A percentile compares a stretch with the other conserved stretches of the same genome.
Evolutionary conservation across 805 yeast genomes (phyloP).

Genomic region (Yarrowia hollandica): DNA sequence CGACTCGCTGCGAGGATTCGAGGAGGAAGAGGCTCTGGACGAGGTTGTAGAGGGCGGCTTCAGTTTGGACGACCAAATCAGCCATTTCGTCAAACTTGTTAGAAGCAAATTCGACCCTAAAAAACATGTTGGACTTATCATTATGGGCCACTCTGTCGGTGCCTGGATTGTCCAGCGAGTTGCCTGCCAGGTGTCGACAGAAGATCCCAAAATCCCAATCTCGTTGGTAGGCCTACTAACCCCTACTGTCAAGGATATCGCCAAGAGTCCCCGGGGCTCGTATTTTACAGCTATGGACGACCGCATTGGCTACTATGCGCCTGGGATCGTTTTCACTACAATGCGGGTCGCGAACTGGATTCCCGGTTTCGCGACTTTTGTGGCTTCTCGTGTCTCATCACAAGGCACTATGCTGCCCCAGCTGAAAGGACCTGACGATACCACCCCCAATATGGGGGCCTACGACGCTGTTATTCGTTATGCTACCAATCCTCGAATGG

Average conservation of each 20-base stretch:
- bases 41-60: background rate
- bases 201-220: conserved; percentile 40
- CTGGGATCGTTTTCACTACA: conserved; percentile 19
- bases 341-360: conserved; percentile 23
- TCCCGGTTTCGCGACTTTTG: conserved; percentile 34
- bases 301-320: conserved; percentile 33
- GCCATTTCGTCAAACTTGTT: conserved; percentile 4
- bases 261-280: conserved; percentile 47
- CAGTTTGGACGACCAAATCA: conserved; percentile 11
- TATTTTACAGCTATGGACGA: conserved; percentile 38
- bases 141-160: conserved; percentile 74
- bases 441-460: background rate
- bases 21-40: conserved; percentile 9
- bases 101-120: background rate
- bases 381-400: conserved; percentile 33
- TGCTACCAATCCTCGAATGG: conserved; percentile 47
- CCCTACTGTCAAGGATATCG: conserved; percentile 68
- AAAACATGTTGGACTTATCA: conserved; percentile 38
- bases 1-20: conserved; percentile 24
- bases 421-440: background rate
- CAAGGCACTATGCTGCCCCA: background rate
- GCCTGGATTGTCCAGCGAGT: conserved; percentile 61
- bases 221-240: conserved; percentile 62
- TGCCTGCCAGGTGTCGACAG: conserved; percentile 34
- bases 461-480: conserved; percentile 47